Base-by-base conservation (phyloP, 129 eudicot species). In the Tagetes erecta region DNA sequence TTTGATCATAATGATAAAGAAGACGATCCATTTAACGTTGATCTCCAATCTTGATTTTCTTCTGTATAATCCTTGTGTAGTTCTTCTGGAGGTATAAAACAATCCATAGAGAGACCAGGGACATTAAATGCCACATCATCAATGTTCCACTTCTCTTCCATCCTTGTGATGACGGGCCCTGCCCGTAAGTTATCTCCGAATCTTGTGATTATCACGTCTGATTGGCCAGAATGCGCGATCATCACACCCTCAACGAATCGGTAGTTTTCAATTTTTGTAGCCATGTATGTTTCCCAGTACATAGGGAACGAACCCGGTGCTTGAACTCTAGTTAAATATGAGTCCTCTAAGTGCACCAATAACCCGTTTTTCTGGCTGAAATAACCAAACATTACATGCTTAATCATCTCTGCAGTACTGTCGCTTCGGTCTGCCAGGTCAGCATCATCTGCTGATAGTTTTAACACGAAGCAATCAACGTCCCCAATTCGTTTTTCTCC, bases 51-150 rank as follows among this genome's bases (percentile, higher is more conserved):
- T 2, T 76, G 75, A 57, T 70, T 80, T 79, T 82, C 83, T 55
- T 84, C 72, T 3, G 85, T 83, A 75, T 68, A 81, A 46, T 85
- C 84, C 74, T 80, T 89, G 64, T 79, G 85, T 41, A 93, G 76
- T 75, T 88, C 97, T 64, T 84, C 84, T 0, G 98, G 98, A 50
- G 97, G 92, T 66, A 94, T 94, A 60, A 94, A 94, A 69, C 87
- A 86, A 45, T 94, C 97, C 64, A 86, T 68, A 0, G 97, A 90
- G 37, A 94, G 88, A n/a, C 97, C 98, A 13, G 92, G 93, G 9
- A 94, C 98, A 64, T 94, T 94, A n/a, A 88, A 90, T 8, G 98
- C 95, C 13, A 90, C n/a, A 75, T 94, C 98, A 82, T 94, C 96
- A 7, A 90, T 94, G 46, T 66, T 73, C 87, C 91, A 94, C 3